These are phyloP conservation scores for Elaeis oleifera DNA, from an alignment of 202 grass and related monocot species.

Conservation along the genomic window DNA sequence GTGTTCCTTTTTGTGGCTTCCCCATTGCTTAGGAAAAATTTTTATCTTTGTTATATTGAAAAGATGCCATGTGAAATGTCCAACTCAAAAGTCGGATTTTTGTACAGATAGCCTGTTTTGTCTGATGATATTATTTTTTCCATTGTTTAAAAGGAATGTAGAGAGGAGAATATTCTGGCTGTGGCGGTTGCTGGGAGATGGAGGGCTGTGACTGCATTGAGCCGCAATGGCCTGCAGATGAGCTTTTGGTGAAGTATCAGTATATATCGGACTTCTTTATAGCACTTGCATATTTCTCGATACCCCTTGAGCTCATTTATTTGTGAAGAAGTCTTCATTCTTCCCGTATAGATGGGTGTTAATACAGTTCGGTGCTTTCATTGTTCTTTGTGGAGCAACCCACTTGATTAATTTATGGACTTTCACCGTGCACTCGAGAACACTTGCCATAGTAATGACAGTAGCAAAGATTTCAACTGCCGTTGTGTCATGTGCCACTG, in stretches of 20 bases:
- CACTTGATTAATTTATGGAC: constrained; percentile 85
- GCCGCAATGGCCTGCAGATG: constrained; percentile 66
- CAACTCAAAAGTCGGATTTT: no score
- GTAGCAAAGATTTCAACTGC: constrained; percentile 55
- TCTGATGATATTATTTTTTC: no score
- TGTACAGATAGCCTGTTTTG: no score
- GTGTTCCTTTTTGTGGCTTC: no score
- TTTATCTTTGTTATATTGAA: no score
- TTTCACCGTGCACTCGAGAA: constrained; percentile 43
- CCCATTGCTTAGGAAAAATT: no score
- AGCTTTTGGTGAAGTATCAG: constrained; percentile 81
- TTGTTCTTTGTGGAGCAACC: constrained; percentile 79
- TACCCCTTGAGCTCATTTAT: constrained; percentile 90
- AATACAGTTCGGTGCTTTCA: constrained; percentile 84
- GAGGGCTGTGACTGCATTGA: constrained; percentile 77
- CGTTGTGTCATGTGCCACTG: constrained; percentile 71
- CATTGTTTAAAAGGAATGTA: no score
- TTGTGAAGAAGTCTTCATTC: constrained; percentile 63
- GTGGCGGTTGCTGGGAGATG: constrained; percentile 30
- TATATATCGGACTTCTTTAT: constrained; percentile 95
- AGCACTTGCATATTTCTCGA: constrained; percentile 78
- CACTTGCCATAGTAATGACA: constrained; percentile 53
- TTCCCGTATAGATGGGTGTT: constrained; percentile 86
- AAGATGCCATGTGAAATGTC: no score
- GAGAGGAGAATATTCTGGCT: neutral